A percentile compares a stretch with the other conserved stretches of the same genome.
These are phyloP conservation scores for Epipyxis sp. DNA, from an alignment of 108 stramenopile species.

Conservation along the genomic window DNA sequence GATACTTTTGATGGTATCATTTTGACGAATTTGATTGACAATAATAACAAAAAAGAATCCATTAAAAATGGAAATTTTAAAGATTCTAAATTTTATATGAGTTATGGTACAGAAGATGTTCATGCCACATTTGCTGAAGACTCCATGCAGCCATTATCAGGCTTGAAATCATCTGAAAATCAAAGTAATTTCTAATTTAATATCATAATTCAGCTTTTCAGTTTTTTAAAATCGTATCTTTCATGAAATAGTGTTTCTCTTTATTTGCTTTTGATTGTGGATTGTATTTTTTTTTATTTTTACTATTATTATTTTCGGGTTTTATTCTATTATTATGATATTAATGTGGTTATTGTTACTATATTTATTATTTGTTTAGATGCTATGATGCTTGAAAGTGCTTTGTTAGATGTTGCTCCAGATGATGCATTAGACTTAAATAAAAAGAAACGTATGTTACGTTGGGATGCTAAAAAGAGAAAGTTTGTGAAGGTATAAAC, in stretches of 20 bases:
- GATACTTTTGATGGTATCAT: not conserved
- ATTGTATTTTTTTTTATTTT: too few species aligned
- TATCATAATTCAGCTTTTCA: too few species aligned
- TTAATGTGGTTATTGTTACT: not conserved
- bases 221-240: too few species aligned
- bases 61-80: too few species aligned
- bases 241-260: too few species aligned
- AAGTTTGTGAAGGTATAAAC: conserved; percentile 36
- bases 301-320: too few species aligned
- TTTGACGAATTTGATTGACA: not conserved
- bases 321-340: too few species aligned
- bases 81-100: conserved; percentile 12
- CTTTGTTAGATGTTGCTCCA: too few species aligned
- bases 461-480: conserved; percentile 29
- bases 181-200: too few species aligned
- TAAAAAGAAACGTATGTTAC: conserved; percentile 6
- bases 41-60: too few species aligned
- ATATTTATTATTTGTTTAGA: not conserved
- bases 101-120: conserved; percentile 16
- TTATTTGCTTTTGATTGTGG: too few species aligned
- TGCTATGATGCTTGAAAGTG: too few species aligned
- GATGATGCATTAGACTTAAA: not conserved
- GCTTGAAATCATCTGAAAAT: not conserved
- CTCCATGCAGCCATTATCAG: conserved; percentile 14
- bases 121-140: conserved; percentile 5